Conservation (phyloP, 805 yeast species). For the Monosporozyma aquatica region DNA sequence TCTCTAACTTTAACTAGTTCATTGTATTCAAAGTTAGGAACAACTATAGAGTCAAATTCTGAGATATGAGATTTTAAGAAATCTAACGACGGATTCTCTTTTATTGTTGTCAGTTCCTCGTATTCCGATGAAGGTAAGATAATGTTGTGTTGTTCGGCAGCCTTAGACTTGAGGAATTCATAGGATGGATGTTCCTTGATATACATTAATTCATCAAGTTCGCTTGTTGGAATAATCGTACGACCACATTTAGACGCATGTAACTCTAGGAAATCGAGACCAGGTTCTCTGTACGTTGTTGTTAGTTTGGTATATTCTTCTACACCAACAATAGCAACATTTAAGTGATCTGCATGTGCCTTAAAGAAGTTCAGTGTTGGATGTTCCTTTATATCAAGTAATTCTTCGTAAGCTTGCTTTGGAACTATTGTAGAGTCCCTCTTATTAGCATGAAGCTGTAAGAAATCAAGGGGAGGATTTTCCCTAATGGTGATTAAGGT, state of each 20-base stretch:
- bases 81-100: constrained; percentile 3
- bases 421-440: not conserved
- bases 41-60: constrained; percentile 5
- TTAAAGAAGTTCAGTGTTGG: constrained; percentile 7
- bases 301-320: no score
- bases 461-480: constrained; percentile 19
- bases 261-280: not conserved
- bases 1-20: not conserved
- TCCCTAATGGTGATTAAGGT: constrained; percentile 4
- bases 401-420: not conserved
- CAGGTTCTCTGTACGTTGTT: no score
- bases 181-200: constrained; percentile 8
- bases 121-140: not conserved
- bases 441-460: constrained; percentile 19
- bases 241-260: not conserved
- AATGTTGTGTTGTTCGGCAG: not conserved
- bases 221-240: not conserved
- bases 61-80: constrained; percentile 5
- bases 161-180: constrained; percentile 12
- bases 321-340: no score
- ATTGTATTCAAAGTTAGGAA: constrained; percentile 3
- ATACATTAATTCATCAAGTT: not conserved
- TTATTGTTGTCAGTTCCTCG: not conserved
- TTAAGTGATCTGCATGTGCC: constrained; percentile 6
- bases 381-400: not conserved